Evolutionary conservation across 441 rosid genomes (phyloP), one percentile per base, ranked within the genome.

Genomic region (Gossypium davidsonii): DNA sequence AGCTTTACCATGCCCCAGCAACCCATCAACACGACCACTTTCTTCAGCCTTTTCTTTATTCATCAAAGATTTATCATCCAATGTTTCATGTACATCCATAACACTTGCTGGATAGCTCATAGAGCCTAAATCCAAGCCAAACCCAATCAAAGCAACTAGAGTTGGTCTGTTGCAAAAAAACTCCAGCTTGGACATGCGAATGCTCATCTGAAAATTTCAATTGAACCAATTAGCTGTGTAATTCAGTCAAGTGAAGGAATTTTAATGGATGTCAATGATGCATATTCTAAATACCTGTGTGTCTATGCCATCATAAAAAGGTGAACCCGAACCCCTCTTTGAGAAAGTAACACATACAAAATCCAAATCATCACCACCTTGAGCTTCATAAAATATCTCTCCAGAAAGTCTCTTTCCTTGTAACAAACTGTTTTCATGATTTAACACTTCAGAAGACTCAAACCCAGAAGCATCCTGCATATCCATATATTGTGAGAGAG

Each of bases 161-260:
- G 99, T 91, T 59, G 94, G 98, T 77, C 99, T 87, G 91, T 87
- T 92, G 87, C 91, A 96, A 82, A 91, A 96, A 85, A 96, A 91
- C 79, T 91, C 96, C 78, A 96, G 85, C 79, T 88, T 90, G 84
- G 98, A 94, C 99, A 96, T 90, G 83, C 92, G 86, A 79, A 96
- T 83, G 61, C 93, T 87, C 98, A 96, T 94, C 99, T 94, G 97
- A 74, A 76, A 81, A 84, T 63, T 74, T 71, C 67, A 75, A 81
- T 69, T 42, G 57, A 70, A 85, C 25, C 25, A 34, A 67, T 88
- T 80, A 84, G 83, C 57, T 75, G 34, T 71, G 73, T 51, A 78
- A 67, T 71, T 4, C 44, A 70, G 44, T 15, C n/a, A 72, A 72
- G 70, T 37, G 20, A 61, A 6, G 48, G 42, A 66, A 23, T 73